phyloP scores from a whole-genome alignment of 2,329 filamentous ascomycete species.

The Beauveria sp. region DNA sequence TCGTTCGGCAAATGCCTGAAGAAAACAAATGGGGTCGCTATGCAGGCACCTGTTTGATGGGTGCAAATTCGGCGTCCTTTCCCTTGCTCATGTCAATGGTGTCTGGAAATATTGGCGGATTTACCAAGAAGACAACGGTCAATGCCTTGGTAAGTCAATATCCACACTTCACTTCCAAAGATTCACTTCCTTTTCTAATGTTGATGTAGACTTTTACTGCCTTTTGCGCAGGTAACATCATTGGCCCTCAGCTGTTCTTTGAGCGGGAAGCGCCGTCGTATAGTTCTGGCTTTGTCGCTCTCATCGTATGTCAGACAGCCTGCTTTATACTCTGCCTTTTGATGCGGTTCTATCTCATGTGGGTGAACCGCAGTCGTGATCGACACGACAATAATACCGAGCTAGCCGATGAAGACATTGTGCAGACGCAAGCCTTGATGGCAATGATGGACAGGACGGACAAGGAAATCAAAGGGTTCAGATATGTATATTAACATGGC shows the following conservation, averaged over 20 bases:
- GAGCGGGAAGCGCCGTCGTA: slow-evolving; percentile 51
- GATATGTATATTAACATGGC: slow-evolving; percentile 36
- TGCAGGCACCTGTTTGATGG: slow-evolving; percentile 39
- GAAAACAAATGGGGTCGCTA: slow-evolving; percentile 15
- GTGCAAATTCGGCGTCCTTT: slow-evolving; percentile 37
- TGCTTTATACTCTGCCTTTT: slow-evolving; percentile 34
- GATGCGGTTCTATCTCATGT: slow-evolving; percentile 41
- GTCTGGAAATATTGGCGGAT: slow-evolving; percentile 51
- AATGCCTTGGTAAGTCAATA: slow-evolving; percentile 38
- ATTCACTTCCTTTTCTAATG: background rate
- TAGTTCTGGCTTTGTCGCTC: slow-evolving; percentile 52
- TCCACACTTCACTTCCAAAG: background rate
- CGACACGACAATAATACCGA: background rate
- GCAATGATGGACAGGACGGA: slow-evolving; percentile 41
- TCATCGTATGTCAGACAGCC: slow-evolving; percentile 51
- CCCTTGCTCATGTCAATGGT: slow-evolving; percentile 47
- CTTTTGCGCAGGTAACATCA: slow-evolving; percentile 51
- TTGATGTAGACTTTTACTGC: background rate
- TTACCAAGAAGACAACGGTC: slow-evolving; percentile 55
- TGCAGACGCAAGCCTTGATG: background rate
- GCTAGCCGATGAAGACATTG: background rate
- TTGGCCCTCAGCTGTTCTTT: slow-evolving; percentile 53
- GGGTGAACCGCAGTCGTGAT: slow-evolving; percentile 47
- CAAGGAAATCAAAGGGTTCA: slow-evolving; percentile 44
- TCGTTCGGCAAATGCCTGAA: slow-evolving; percentile 18